Base-by-base conservation (phyloP, 257 asterid species). In the Forsythia viridissima region DNA sequence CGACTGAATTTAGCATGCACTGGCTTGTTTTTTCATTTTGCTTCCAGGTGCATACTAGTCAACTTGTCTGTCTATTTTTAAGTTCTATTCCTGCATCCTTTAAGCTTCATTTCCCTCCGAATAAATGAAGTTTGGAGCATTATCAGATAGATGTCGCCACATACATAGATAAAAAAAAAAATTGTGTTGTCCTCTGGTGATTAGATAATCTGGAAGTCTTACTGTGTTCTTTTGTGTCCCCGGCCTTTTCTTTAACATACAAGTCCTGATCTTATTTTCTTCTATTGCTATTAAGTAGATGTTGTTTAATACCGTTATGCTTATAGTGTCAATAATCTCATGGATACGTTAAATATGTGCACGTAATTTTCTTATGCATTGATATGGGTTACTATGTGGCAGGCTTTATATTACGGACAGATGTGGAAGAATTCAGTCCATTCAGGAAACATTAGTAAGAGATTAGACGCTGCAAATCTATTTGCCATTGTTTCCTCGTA, bases 21-120 rank as follows among this genome's bases (percentile, higher is more conserved):
- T 36, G 66, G 71, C 74, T 36, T 70, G 66, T 34, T 43, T 69
- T 41, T 42, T 30, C 78, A 51, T 71, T 71, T 40, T 51, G 55
- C 71, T 38, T 16, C 59, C 66, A n/a, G 81, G 76, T 84, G 74
- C 76, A 51, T 61, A 67, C 51, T 73, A 73, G 48, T 65, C 63
- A 57, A 68, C 72, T 83, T 79, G 39, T 74, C 21, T 30, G 46
- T 81, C 73, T 42, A 36, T 21, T 66, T 30, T 11, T 42, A 20
- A 48, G 6, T 48, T 57, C 66, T 6, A 16, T 6, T 57, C 30
- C n/a, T 18, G 30, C 4, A 0, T 57, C 34, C 66, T 57, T 57
- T 57, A 57, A 18, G 66, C 30, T 57, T 16, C 30, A 57, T 57
- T 51, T 57, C 30, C 11, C 0, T 57, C 66, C 6, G 5, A 16